Evolutionary conservation across 2,329 filamentous ascomycete species (phyloP).

Genomic region (Neoscytalidium dimidiatum): DNA sequence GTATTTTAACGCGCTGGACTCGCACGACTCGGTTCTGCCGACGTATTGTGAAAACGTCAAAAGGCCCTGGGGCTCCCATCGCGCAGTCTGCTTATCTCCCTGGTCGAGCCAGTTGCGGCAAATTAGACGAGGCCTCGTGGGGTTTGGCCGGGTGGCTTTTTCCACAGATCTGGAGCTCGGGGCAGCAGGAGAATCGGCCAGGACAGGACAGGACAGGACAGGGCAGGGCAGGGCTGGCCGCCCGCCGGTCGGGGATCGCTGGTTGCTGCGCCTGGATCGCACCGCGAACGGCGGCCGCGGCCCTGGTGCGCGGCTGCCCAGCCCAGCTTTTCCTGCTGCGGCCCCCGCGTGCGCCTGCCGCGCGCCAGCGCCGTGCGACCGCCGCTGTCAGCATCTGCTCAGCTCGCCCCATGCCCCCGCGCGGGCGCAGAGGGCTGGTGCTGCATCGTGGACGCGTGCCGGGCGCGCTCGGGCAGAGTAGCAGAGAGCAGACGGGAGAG

Average conservation of each 20-base stretch:
- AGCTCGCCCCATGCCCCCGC: no score
- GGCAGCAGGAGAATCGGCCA: constrained; percentile 1
- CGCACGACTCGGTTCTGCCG: constrained; percentile 14
- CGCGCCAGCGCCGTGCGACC: background rate
- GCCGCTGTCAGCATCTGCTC: background rate
- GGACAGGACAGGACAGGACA: no score
- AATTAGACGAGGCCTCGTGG: constrained; percentile 21
- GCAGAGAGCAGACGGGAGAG: no score
- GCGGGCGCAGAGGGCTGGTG: no score
- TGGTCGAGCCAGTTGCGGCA: constrained; percentile 15
- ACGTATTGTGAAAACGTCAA: constrained; percentile 19
- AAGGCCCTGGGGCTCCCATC: constrained; percentile 4
- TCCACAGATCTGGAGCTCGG: constrained; percentile 14
- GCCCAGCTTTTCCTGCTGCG: background rate
- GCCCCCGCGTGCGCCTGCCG: background rate
- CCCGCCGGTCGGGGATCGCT: background rate
- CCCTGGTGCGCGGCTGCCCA: background rate
- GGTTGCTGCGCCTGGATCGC: background rate
- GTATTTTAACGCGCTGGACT: constrained; percentile 6
- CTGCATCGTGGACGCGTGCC: no score
- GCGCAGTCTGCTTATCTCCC: constrained; percentile 12
- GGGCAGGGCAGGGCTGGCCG: no score
- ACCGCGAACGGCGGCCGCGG: background rate
- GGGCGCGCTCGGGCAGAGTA: background rate
- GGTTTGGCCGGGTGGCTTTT: constrained; percentile 15